Conservation (phyloP, 1,139 yeast genomes). For the Suhomyces maxii region DNA sequence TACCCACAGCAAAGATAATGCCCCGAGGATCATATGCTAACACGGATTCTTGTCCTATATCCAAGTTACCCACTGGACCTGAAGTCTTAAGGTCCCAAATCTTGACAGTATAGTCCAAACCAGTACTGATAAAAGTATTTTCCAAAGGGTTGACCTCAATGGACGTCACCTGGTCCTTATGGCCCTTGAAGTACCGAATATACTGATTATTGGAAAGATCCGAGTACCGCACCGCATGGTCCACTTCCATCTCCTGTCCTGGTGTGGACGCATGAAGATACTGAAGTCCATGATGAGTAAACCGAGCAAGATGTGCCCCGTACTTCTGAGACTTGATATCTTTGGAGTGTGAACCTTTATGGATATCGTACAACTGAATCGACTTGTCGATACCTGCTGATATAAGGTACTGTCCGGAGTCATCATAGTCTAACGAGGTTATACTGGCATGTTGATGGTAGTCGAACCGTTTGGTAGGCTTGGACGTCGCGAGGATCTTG, state of each 20-base stretch:
- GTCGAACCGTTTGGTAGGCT: slow-evolving; percentile 59
- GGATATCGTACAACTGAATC: slow-evolving; percentile 79
- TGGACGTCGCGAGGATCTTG: slow-evolving; percentile 47
- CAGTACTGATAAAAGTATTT: slow-evolving; percentile 67
- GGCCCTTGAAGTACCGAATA: slow-evolving; percentile 85
- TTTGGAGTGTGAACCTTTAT: slow-evolving; percentile 63
- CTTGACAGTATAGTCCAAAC: slow-evolving; percentile 77
- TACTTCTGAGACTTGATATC: slow-evolving; percentile 84
- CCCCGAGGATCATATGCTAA: slow-evolving; percentile 82
- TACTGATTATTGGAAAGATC: slow-evolving; percentile 78
- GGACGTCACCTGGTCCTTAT: slow-evolving; percentile 68
- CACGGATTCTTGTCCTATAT: slow-evolving; percentile 55
- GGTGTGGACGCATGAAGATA: slow-evolving; percentile 84
- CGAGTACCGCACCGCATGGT: slow-evolving; percentile 73
- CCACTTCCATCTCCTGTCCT: slow-evolving; percentile 32
- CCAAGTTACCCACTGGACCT: slow-evolving; percentile 61
- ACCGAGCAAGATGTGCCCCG: slow-evolving; percentile 85
- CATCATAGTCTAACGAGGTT: slow-evolving; percentile 85
- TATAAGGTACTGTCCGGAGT: slow-evolving; percentile 74
- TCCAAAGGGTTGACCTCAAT: slow-evolving; percentile 74
- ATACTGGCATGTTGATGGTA: slow-evolving; percentile 60
- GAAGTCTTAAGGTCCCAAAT: slow-evolving; percentile 80
- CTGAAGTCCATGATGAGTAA: slow-evolving; percentile 73
- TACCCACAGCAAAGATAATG: slow-evolving; percentile 71
- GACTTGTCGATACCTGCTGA: slow-evolving; percentile 82